Conservation (phyloP, 176 grass and related monocot species). For the Eleusine coracana region DNA sequence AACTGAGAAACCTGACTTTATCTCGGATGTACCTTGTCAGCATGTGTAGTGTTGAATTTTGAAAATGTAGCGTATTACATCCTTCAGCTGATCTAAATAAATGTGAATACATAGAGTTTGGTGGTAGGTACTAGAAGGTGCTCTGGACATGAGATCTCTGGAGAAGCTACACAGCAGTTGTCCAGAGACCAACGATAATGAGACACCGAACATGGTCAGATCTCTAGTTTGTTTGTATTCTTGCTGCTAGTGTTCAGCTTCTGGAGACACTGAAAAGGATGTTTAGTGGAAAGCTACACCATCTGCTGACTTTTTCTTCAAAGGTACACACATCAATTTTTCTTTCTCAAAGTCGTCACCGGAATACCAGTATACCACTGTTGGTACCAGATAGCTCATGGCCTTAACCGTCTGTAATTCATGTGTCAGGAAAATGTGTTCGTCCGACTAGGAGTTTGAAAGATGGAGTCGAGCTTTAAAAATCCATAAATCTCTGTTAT, state of each 20-base stretch:
- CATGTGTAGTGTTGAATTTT: slow-evolving; percentile 8
- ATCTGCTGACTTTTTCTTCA: background rate
- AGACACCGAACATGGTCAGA: background rate
- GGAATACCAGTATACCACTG: background rate
- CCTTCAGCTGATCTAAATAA: background rate
- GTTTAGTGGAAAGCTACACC: slow-evolving; percentile 27
- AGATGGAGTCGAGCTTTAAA: background rate
- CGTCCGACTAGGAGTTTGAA: background rate
- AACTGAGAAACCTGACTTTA: slow-evolving; percentile 6
- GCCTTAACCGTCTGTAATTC: background rate
- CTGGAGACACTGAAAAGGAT: slow-evolving; percentile 46
- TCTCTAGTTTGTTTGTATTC: slow-evolving; percentile 11
- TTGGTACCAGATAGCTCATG: background rate
- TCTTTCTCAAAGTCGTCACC: background rate
- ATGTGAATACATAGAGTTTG: background rate
- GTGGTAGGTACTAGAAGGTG: slow-evolving; percentile 36
- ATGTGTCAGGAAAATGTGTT: background rate
- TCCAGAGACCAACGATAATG: background rate
- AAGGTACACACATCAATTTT: background rate
- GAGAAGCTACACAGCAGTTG: slow-evolving; percentile 18
- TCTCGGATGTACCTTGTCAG: background rate
- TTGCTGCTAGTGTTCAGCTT: slow-evolving; percentile 7
- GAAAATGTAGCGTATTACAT: background rate
- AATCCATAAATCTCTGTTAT: background rate
- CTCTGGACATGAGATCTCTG: background rate